Conservation (phyloP, 1,284 basidiomycete species). For the Wallemia mellicola region DNA sequence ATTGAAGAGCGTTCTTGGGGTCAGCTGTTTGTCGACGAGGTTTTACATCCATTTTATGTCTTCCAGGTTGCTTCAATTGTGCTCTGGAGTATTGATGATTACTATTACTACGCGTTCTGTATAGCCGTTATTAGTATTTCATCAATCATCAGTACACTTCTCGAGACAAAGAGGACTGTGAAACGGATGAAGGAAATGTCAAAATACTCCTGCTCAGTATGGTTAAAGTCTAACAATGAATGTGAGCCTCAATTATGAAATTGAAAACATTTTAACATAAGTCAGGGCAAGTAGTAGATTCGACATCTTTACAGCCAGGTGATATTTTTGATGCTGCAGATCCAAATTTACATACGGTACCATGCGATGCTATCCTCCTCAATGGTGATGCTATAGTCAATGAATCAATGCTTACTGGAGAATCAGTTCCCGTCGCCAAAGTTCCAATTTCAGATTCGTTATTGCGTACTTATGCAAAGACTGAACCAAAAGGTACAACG, state of each 20-base stretch:
- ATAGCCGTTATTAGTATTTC: conserved; percentile 72
- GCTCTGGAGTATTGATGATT: conserved; percentile 73
- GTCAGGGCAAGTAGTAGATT: conserved; percentile 41
- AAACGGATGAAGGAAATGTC: conserved; percentile 91
- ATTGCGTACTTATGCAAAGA: conserved; percentile 31
- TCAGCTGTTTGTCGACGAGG: conserved; percentile 75
- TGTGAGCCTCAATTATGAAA: conserved; percentile 23
- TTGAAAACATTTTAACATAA: not conserved
- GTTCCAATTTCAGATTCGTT: conserved; percentile 41
- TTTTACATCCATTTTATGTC: conserved; percentile 86
- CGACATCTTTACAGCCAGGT: conserved; percentile 59
- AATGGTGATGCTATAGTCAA: conserved; percentile 93
- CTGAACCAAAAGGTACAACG: conserved; percentile 22
- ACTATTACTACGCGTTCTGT: conserved; percentile 79
- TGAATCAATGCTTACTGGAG: conserved; percentile 93
- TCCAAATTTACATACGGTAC: conserved; percentile 41
- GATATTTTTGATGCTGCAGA: conserved; percentile 72
- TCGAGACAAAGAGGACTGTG: conserved; percentile 88
- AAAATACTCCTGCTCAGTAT: conserved; percentile 51
- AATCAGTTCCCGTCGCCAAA: conserved; percentile 80
- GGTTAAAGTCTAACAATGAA: conserved; percentile 35
- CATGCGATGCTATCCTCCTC: conserved; percentile 70
- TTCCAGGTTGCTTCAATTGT: conserved; percentile 92
- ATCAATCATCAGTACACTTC: conserved; percentile 56
- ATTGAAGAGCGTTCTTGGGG: conserved; percentile 55